Percentiles rank a stretch among this genome's conserved stretches.
Conservation (phyloP, 106 monocot genomes). For the Acanthochlamys bracteata region DNA sequence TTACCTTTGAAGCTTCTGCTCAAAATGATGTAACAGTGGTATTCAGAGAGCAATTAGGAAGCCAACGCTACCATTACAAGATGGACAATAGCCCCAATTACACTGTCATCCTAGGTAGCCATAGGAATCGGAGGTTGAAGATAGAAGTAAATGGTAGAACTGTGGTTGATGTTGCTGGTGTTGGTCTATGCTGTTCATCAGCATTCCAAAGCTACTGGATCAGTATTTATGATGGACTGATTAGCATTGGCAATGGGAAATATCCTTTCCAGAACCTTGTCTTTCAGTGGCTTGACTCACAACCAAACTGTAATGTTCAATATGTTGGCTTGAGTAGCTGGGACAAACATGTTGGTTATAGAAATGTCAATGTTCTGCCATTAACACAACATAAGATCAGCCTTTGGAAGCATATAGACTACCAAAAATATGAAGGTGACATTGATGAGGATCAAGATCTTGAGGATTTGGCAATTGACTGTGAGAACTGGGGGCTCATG, state of each 20-base stretch:
- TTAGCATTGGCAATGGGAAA: slow-evolving; percentile 73
- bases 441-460: slow-evolving; percentile 24
- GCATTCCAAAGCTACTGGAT: slow-evolving; percentile 92
- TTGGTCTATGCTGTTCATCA: slow-evolving; percentile 76
- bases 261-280: slow-evolving; percentile 74
- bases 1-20: slow-evolving; percentile 88
- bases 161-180: slow-evolving; percentile 70
- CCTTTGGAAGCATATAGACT: slow-evolving; percentile 37
- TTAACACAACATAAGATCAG: slow-evolving; percentile 31
- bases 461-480: slow-evolving; percentile 18
- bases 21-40: slow-evolving; percentile 95
- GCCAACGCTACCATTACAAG: slow-evolving; percentile 83
- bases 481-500: slow-evolving; percentile 40
- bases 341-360: slow-evolving; percentile 96
- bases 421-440: slow-evolving; percentile 33
- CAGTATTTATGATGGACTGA: slow-evolving; percentile 80
- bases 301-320: slow-evolving; percentile 56
- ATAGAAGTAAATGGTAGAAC: slow-evolving; percentile 84
- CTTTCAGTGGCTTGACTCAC: slow-evolving; percentile 73
- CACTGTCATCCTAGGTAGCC: slow-evolving; percentile 82
- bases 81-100: slow-evolving; percentile 87
- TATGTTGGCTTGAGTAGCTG: slow-evolving; percentile 93
- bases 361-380: slow-evolving; percentile 67
- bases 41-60: slow-evolving; percentile 85
- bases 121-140: slow-evolving; percentile 82